phyloP scores from a whole-genome alignment of 2,329 filamentous ascomycete species.

The Volutella citrinella region DNA sequence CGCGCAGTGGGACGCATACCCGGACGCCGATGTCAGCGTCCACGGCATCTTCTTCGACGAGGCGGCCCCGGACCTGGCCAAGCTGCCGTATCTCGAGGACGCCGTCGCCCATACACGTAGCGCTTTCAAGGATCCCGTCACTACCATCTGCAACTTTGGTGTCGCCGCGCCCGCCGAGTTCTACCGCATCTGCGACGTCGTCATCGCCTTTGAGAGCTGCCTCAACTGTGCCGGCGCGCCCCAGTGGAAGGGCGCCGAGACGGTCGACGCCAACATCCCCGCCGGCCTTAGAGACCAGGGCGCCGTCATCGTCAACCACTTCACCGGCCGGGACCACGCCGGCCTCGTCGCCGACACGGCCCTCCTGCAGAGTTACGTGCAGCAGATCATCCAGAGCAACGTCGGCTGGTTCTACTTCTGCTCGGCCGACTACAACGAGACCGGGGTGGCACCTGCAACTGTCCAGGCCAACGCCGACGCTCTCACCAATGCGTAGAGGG shows the following conservation, averaged over 20 bases:
- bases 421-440: slow-evolving; percentile 6
- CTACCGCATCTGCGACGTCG: slow-evolving; percentile 23
- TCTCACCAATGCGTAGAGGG: no score
- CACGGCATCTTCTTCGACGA: slow-evolving; percentile 24
- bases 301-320: slow-evolving; percentile 17
- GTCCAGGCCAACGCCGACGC: no score
- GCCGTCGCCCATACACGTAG: slow-evolving; percentile 11
- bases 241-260: slow-evolving; percentile 15
- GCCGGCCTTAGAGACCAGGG: slow-evolving; percentile 2
- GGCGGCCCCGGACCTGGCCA: neutral
- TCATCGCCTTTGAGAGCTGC: slow-evolving; percentile 23
- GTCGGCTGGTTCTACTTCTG: slow-evolving; percentile 9
- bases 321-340: slow-evolving; percentile 12
- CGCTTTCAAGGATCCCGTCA: slow-evolving; percentile 8
- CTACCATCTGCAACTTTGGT: slow-evolving; percentile 23
- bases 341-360: slow-evolving; percentile 3
- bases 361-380: slow-evolving; percentile 3
- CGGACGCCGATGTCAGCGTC: slow-evolving; percentile 11
- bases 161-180: slow-evolving; percentile 8
- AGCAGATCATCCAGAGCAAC: slow-evolving; percentile 1
- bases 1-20: slow-evolving; percentile 15
- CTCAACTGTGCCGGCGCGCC: slow-evolving; percentile 15
- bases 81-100: slow-evolving; percentile 16
- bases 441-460: no score
- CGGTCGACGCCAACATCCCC: slow-evolving; percentile 15